Conservation (phyloP, 257 asterid genomes). For the Salvia miltiorrhiza region DNA sequence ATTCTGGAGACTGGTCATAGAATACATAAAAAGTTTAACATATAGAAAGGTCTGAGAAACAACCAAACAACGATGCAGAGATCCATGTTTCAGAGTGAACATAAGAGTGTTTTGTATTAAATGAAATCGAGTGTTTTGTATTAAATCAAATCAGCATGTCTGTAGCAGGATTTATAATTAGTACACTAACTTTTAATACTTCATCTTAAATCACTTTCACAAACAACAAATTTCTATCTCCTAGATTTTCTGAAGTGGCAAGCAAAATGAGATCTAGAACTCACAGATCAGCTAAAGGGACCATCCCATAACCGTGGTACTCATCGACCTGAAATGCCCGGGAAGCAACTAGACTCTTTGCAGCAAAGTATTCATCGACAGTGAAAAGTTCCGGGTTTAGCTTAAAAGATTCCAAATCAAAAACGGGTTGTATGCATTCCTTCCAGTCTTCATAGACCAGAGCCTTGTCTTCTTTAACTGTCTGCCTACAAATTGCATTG, state of each 20-base stretch:
- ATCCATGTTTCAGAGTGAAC: background rate
- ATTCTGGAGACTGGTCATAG: background rate
- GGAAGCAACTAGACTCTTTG: conserved; percentile 81
- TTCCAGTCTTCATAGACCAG: conserved; percentile 78
- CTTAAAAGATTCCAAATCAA: conserved; percentile 35
- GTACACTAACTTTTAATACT: background rate
- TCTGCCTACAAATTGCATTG: conserved; percentile 51
- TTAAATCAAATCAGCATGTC: background rate
- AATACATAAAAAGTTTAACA: background rate
- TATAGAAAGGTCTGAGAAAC: background rate
- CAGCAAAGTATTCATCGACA: conserved; percentile 63
- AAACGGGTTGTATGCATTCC: conserved; percentile 70
- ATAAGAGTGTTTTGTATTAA: no score
- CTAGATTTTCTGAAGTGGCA: background rate
- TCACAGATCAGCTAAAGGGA: conserved; percentile 95
- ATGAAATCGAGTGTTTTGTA: background rate
- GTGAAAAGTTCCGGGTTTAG: conserved; percentile 57
- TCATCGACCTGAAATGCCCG: conserved; percentile 80
- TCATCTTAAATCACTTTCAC: background rate
- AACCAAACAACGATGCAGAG: background rate
- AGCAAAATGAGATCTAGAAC: conserved; percentile 32
- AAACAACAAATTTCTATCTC: background rate
- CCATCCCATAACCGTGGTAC: conserved; percentile 89
- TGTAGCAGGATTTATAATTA: background rate
- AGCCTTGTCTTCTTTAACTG: conserved; percentile 69